phyloP scores from a whole-genome alignment of 176 grass and related monocot species.

The Stipa capillata region DNA sequence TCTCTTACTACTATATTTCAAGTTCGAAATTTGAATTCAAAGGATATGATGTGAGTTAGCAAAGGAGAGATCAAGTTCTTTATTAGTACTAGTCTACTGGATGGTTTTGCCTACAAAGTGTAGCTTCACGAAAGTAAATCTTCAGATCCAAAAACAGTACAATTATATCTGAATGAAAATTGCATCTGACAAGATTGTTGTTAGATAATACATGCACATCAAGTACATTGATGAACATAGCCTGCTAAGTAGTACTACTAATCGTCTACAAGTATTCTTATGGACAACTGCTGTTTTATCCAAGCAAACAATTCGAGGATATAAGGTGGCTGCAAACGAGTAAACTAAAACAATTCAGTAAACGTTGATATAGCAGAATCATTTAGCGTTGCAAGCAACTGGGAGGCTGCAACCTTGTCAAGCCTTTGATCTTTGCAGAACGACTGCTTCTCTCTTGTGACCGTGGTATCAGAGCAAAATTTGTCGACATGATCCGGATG shows the following conservation, averaged over 20 bases:
- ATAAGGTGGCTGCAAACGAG: not conserved
- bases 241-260: not conserved
- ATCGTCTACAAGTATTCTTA: not conserved
- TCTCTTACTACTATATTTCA: not conserved
- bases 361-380: not conserved
- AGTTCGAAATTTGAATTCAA: not conserved
- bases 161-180: not conserved
- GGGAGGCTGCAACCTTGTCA: not conserved
- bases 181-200: not conserved
- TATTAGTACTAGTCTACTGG: not conserved
- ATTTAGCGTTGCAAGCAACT: not conserved
- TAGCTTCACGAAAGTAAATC: not conserved
- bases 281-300: not conserved
- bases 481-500: not conserved
- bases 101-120: not conserved
- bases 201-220: not conserved
- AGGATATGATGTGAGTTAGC: not conserved
- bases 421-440: not conserved
- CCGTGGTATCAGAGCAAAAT: not conserved
- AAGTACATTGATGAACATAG: not conserved
- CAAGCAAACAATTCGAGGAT: not conserved
- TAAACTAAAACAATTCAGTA: not conserved
- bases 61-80: not conserved
- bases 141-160: not conserved
- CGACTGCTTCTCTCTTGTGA: not conserved